phyloP scores from a whole-genome alignment of 768 basidiomycete species.

The Pholiota microspora region DNA sequence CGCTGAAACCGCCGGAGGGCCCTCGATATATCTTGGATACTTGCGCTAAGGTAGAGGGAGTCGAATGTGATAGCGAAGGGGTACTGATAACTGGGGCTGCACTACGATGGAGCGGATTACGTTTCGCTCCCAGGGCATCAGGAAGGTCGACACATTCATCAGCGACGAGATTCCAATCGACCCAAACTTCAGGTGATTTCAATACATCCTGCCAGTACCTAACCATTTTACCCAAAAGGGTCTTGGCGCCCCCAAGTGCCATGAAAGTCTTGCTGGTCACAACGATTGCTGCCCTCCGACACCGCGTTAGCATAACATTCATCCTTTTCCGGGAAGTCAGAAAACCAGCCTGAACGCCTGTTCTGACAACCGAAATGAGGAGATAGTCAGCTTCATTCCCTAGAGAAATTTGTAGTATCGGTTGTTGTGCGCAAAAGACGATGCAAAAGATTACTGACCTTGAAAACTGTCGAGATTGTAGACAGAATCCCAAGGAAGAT shows the following conservation, averaged over 20 bases:
- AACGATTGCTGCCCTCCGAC: conserved; percentile 44
- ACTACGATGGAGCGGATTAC: no score
- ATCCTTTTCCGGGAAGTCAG: conserved; percentile 40
- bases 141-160: conserved; percentile 29
- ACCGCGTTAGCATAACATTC: conserved; percentile 55
- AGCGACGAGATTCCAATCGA: conserved; percentile 28
- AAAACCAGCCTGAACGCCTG: conserved; percentile 40
- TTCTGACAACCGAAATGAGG: conserved; percentile 50
- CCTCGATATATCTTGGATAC: neutral
- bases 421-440: neutral
- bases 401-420: conserved; percentile 16
- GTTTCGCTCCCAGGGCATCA: conserved; percentile 15
- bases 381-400: conserved; percentile 54
- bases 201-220: conserved; percentile 20
- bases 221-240: conserved; percentile 42
- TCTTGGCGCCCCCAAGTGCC: conserved; percentile 26
- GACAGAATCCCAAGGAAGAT: conserved; percentile 39
- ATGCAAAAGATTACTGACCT: conserved; percentile 27
- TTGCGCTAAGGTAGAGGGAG: neutral
- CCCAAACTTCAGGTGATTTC: conserved; percentile 24
- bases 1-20: neutral
- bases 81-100: neutral
- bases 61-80: neutral
- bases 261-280: conserved; percentile 45
- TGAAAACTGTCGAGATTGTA: conserved; percentile 59